Evolutionary conservation across 2,329 filamentous ascomycete genomes (phyloP).

Genomic region (Fusarium napiforme): DNA sequence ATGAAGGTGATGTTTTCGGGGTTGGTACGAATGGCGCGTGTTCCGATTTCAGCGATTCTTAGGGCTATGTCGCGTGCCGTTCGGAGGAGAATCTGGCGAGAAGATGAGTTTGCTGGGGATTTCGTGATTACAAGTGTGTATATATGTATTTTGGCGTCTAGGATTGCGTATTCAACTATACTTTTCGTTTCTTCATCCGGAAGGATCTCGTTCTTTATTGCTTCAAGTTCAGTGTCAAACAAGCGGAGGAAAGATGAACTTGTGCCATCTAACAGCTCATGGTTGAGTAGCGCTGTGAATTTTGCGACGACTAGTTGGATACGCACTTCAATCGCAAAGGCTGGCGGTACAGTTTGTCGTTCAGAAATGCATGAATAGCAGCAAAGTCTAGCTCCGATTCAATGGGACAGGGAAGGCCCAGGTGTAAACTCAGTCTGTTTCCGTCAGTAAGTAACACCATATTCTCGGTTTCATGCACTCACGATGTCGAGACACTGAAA

Average conservation of each 20-base stretch:
- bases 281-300: slow-evolving; percentile 22
- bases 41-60: slow-evolving; percentile 22
- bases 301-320: slow-evolving; percentile 30
- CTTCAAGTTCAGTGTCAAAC: slow-evolving; percentile 29
- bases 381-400: slow-evolving; percentile 28
- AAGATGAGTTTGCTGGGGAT: background rate
- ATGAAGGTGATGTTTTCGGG: background rate
- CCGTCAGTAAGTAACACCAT: background rate
- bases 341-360: slow-evolving; percentile 9
- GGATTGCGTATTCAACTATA: slow-evolving; percentile 20
- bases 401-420: slow-evolving; percentile 22
- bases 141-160: slow-evolving; percentile 27
- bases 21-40: background rate
- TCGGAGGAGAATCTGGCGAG: slow-evolving; percentile 23
- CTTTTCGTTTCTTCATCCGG: background rate
- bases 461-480: background rate
- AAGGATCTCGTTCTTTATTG: background rate
- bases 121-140: slow-evolving; percentile 28
- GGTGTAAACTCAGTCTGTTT: slow-evolving; percentile 22
- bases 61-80: slow-evolving; percentile 16
- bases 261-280: slow-evolving; percentile 18
- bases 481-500: slow-evolving; percentile 33
- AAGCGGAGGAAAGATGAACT: slow-evolving; percentile 26
- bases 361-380: slow-evolving; percentile 18
- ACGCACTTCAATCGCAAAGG: slow-evolving; percentile 14